Conservation (phyloP, 2,329 filamentous ascomycete species). For the Microcyclospora tardicrescens region DNA sequence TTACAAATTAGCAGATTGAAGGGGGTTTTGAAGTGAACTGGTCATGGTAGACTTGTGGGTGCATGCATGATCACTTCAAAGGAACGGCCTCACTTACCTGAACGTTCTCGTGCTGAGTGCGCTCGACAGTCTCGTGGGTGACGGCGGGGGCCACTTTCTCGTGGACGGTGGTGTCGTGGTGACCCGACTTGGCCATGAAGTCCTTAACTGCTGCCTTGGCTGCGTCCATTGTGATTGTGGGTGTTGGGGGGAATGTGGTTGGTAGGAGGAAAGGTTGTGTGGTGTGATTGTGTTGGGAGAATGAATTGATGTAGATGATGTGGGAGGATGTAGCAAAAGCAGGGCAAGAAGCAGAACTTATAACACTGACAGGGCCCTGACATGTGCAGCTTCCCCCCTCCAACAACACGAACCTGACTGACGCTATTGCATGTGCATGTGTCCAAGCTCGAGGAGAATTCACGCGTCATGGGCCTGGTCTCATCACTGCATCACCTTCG, state of each 20-base stretch:
- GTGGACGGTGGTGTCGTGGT: slow-evolving; percentile 59
- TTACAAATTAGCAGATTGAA: not conserved
- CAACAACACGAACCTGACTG: no score
- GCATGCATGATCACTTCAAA: no score
- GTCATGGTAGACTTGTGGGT: slow-evolving; percentile 5
- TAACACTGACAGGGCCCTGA: no score
- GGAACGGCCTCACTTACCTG: no score
- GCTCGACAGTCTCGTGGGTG: slow-evolving; percentile 46
- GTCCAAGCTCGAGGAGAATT: no score
- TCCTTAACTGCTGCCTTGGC: slow-evolving; percentile 49
- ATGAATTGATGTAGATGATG: not conserved
- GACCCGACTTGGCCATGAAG: slow-evolving; percentile 48
- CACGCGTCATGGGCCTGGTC: no score
- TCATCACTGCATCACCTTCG: no score
- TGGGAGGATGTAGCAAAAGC: no score
- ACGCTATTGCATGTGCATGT: no score
- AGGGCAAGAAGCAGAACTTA: no score
- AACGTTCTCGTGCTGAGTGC: slow-evolving; percentile 43
- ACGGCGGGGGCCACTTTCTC: slow-evolving; percentile 50
- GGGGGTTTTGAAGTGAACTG: not conserved
- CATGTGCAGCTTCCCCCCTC: no score
- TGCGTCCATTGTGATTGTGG: slow-evolving; percentile 43
- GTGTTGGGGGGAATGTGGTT: not conserved
- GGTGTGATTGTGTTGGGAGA: slow-evolving; percentile 7
- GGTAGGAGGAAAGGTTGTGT: not conserved